Evolutionary conservation across 176 grass and related monocot genomes (phyloP).

Genomic region (Guadua angustifolia): DNA sequence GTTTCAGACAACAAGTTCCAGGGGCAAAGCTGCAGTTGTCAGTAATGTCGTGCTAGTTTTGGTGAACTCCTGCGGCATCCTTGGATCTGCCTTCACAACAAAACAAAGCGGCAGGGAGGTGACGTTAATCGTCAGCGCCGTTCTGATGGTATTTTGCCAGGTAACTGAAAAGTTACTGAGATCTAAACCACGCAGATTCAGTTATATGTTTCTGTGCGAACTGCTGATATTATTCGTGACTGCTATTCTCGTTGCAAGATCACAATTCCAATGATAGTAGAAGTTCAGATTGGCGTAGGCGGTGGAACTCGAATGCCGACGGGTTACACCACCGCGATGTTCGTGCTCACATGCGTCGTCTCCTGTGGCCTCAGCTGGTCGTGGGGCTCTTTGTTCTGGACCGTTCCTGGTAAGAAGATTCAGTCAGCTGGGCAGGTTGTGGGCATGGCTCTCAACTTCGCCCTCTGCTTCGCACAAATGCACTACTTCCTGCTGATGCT

Average conservation of each 20-base stretch:
- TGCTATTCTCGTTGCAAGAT: constrained; percentile 39
- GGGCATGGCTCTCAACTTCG: constrained; percentile 21
- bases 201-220: not conserved
- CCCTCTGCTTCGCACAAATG: constrained; percentile 51
- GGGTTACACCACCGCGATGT: constrained; percentile 36
- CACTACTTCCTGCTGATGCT: constrained; percentile 59
- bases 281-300: constrained; percentile 33
- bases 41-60: constrained; percentile 44
- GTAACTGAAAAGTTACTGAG: constrained; percentile 24
- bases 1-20: constrained; percentile 35
- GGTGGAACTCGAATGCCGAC: constrained; percentile 43
- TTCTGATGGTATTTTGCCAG: constrained; percentile 56
- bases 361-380: constrained; percentile 58
- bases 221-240: not conserved
- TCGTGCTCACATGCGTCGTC: constrained; percentile 46
- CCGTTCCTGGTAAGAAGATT: constrained; percentile 17
- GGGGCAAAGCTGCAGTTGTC: constrained; percentile 27
- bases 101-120: constrained; percentile 43
- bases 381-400: constrained; percentile 56
- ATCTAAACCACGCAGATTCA: not conserved
- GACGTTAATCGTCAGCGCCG: constrained; percentile 8
- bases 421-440: constrained; percentile 35
- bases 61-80: constrained; percentile 46
- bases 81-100: constrained; percentile 45
- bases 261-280: constrained; percentile 40